Conservation (phyloP, 345 rosid genomes). For the Odontarrhena argentea region DNA sequence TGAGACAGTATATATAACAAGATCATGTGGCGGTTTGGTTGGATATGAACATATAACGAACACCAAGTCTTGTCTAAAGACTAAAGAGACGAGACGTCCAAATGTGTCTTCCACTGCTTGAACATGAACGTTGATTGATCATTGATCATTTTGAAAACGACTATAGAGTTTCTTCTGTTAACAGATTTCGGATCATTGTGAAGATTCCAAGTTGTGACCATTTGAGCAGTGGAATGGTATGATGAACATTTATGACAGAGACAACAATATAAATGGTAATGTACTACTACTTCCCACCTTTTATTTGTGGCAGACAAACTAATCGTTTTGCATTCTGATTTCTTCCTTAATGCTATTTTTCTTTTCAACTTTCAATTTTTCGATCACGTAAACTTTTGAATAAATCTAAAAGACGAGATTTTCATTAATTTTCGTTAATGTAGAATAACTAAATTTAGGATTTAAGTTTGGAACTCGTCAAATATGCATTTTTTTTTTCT, state of each 20-base stretch:
- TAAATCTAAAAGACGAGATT: not conserved
- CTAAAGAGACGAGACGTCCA: slow-evolving; percentile 37
- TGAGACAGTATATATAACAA: slow-evolving; percentile 7
- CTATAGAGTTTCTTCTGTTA: not conserved
- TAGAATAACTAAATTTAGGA: not conserved
- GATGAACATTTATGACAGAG: slow-evolving; percentile 23
- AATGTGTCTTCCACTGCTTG: slow-evolving; percentile 35
- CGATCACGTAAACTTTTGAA: slow-evolving; percentile 23
- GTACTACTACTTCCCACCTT: slow-evolving; percentile 20
- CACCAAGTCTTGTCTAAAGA: slow-evolving; percentile 32
- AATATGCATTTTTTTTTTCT: not conserved
- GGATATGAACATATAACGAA: slow-evolving; percentile 31
- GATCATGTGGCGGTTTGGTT: slow-evolving; percentile 32
- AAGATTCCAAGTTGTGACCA: slow-evolving; percentile 31
- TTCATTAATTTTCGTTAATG: not conserved
- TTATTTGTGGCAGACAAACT: slow-evolving; percentile 38
- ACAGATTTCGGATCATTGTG: not conserved
- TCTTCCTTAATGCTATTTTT: slow-evolving; percentile 4
- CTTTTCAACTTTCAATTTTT: slow-evolving; percentile 5
- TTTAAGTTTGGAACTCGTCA: not conserved
- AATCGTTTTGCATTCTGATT: slow-evolving; percentile 27
- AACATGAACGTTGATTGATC: slow-evolving; percentile 27
- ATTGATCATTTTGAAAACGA: slow-evolving; percentile 31
- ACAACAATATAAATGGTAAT: slow-evolving; percentile 28
- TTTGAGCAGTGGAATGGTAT: slow-evolving; percentile 27